A percentile compares a stretch with the other conserved stretches of the same genome.
These are phyloP conservation scores for Thecamonas trahens DNA, from an alignment of 78 protist genomes.

Conservation along the genomic window DNA sequence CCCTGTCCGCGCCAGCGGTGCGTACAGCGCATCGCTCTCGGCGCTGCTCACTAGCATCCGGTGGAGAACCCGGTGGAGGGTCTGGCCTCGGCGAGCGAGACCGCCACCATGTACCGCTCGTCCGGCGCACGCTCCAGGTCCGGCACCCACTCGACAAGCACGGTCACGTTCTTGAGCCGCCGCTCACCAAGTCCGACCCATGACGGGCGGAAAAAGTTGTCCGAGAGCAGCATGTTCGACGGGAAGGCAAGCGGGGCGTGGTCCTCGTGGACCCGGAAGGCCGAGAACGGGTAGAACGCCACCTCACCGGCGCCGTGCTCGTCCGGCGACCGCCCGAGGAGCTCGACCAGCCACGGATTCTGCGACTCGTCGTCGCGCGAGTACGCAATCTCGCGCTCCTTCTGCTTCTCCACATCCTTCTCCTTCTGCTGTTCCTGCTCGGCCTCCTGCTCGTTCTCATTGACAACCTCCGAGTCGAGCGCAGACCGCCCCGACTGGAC, in stretches of 20 bases:
- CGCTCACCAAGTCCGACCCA: constrained; percentile 44
- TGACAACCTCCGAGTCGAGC: constrained; percentile 25
- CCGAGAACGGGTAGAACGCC: constrained; percentile 21
- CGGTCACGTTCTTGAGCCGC: constrained; percentile 38
- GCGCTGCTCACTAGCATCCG: too few relatives aligned
- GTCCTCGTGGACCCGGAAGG: background rate
- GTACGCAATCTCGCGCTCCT: constrained; percentile 6
- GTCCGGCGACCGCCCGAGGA: background rate
- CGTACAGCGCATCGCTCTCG: background rate
- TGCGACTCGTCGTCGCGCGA: constrained; percentile 30
- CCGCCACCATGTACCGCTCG: constrained; percentile 3
- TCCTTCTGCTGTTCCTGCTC: constrained; percentile 40
- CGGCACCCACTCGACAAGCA: constrained; percentile 39
- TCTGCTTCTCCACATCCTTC: constrained; percentile 23
- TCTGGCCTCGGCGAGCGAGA: constrained; percentile 68
- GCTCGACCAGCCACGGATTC: constrained; percentile 11
- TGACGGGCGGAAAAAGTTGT: constrained; percentile 38
- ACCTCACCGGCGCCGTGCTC: background rate
- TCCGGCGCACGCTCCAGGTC: background rate
- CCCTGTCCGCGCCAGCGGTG: background rate
- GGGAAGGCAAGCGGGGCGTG: constrained; percentile 25
- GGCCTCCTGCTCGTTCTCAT: constrained; percentile 39
- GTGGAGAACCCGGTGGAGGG: constrained; percentile 42
- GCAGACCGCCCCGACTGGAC: background rate
- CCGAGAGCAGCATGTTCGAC: constrained; percentile 20